These are phyloP conservation scores for Rheum nobile DNA, from an alignment of 148 eudicot genomes.

Conservation along the genomic window DNA sequence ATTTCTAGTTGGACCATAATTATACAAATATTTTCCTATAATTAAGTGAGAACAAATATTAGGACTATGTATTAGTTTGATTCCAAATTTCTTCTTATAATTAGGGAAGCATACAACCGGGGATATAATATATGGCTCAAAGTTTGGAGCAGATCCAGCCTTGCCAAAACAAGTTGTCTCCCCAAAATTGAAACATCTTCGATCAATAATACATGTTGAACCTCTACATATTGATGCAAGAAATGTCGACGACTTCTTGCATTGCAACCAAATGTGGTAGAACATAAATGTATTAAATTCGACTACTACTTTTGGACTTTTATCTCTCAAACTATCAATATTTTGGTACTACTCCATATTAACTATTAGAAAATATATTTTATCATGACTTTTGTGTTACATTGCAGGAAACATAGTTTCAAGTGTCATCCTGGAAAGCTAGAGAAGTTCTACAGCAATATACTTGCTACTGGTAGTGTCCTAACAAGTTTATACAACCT, in stretches of 20 bases:
- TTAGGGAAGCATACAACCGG: constrained; percentile 75
- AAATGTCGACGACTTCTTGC: constrained; percentile 89
- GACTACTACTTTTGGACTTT: too few species aligned
- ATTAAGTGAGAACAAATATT: neutral
- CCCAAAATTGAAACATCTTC: constrained; percentile 22
- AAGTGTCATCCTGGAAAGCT: neutral
- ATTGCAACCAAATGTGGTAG: constrained; percentile 61
- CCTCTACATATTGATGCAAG: constrained; percentile 71
- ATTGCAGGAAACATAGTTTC: neutral
- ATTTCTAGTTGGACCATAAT: neutral
- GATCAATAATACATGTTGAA: constrained; percentile 16
- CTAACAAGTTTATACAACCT: neutral
- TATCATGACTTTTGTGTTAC: too few species aligned
- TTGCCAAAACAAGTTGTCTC: constrained; percentile 34
- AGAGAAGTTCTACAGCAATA: neutral
- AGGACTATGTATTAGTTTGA: neutral
- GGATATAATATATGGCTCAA: constrained; percentile 56
- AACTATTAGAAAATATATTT: too few species aligned
- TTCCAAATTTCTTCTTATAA: neutral
- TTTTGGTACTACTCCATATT: too few species aligned
- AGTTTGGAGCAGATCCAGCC: constrained; percentile 86
- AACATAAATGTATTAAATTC: too few species aligned
- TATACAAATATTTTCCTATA: neutral
- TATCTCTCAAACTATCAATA: too few species aligned
- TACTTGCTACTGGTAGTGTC: neutral